phyloP scores from a whole-genome alignment of 805 yeast species.

The Lachancea mirantina region DNA sequence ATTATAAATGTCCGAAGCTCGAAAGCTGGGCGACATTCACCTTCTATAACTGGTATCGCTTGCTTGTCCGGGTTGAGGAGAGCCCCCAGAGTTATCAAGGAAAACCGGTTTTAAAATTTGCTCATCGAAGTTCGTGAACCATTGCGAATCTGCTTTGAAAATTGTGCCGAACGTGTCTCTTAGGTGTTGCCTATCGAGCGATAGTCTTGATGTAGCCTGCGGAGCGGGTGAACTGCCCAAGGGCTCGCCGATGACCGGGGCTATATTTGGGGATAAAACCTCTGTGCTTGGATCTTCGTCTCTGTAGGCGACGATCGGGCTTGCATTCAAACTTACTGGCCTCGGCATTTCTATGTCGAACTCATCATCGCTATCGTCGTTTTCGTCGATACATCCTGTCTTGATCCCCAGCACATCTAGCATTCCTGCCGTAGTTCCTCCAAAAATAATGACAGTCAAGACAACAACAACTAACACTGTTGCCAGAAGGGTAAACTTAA shows the following conservation, averaged over 20 bases:
- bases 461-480: conserved; percentile 96
- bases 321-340: conserved; percentile 9
- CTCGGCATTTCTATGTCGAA: conserved; percentile 69
- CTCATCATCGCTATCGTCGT: conserved; percentile 80
- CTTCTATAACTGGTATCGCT: conserved; percentile 7
- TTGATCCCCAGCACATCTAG: conserved; percentile 87
- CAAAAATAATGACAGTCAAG: conserved; percentile 88
- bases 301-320: conserved; percentile 19
- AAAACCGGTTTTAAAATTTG: conserved; percentile 88
- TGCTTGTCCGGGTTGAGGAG: conserved; percentile 5
- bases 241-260: conserved; percentile 7
- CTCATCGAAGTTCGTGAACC: conserved; percentile 94
- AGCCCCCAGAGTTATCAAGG: conserved; percentile 43
- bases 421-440: conserved; percentile 99
- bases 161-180: conserved; percentile 20
- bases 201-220: conserved; percentile 9
- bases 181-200: conserved; percentile 14
- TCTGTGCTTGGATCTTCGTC: conserved; percentile 21
- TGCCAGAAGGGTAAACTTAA: conserved; percentile 80
- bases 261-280: conserved; percentile 8
- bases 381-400: conserved; percentile 81
- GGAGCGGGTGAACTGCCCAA: conserved; percentile 2
- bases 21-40: background rate
- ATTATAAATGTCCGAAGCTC: background rate
- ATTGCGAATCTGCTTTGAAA: conserved; percentile 44